A percentile compares a stretch with the other conserved stretches of the same genome.
These are phyloP conservation scores for Cornus florida DNA, from an alignment of 148 eudicot species.

Conservation along the genomic window DNA sequence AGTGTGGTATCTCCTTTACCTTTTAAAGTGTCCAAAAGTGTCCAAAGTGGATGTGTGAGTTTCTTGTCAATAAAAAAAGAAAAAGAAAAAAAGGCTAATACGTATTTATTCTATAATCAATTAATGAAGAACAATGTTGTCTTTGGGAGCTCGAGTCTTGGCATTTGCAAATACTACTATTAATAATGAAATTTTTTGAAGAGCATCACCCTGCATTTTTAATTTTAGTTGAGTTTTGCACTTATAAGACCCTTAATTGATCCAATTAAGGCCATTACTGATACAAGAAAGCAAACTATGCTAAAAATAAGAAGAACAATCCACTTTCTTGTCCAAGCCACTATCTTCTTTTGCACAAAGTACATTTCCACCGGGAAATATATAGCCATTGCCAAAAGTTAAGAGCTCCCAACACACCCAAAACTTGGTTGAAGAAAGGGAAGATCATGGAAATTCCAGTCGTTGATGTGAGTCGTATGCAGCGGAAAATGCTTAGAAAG, in stretches of 20 bases:
- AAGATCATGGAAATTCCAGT: slow-evolving; percentile 48
- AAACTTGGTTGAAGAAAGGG: slow-evolving; percentile 70
- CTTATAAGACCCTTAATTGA: slow-evolving; percentile 49
- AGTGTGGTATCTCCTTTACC: no score
- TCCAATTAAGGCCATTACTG: slow-evolving; percentile 41
- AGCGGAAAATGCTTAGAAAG: no score
- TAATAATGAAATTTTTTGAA: no score
- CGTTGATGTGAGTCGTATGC: no score
- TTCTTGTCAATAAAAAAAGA: no score
- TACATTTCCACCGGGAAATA: slow-evolving; percentile 76
- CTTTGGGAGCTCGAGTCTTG: no score
- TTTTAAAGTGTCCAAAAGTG: no score
- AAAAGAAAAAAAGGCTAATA: no score
- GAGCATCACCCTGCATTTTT: neutral
- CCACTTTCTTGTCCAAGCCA: slow-evolving; percentile 52
- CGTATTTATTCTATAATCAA: no score
- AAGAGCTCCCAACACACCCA: slow-evolving; percentile 63
- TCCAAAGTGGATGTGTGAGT: no score
- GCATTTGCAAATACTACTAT: no score
- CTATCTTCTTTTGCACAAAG: slow-evolving; percentile 44
- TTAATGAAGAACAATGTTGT: no score
- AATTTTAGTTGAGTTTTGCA: slow-evolving; percentile 24
- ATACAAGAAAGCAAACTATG: slow-evolving; percentile 34
- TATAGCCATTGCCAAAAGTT: slow-evolving; percentile 63
- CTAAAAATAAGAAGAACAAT: slow-evolving; percentile 38